Evolutionary conservation across 495 filamentous ascomycete genomes (phyloP).

Genomic region (Pseudomonodictys pantanalensis): DNA sequence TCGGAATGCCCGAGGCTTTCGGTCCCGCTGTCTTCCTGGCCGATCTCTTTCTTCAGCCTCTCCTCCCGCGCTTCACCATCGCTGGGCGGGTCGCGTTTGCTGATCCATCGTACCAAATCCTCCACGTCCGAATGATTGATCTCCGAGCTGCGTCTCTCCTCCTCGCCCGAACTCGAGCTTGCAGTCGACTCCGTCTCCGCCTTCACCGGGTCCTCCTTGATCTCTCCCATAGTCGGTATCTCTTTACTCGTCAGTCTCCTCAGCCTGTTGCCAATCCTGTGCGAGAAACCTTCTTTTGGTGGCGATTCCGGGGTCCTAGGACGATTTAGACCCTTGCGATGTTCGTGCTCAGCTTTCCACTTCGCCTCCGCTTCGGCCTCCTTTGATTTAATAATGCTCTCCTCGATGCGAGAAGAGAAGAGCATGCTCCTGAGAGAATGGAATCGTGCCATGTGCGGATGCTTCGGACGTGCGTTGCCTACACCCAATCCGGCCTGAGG

Average conservation of each 20-base stretch:
- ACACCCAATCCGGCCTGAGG: neutral
- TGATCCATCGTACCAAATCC: conserved; percentile 25
- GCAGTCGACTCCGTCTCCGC: conserved; percentile 4
- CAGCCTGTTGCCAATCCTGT: conserved; percentile 6
- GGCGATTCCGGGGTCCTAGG: conserved; percentile 23
- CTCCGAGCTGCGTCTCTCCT: neutral
- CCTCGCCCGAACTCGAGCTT: neutral
- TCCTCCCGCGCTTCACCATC: conserved; percentile 2
- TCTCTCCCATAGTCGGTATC: conserved; percentile 1
- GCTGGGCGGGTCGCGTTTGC: conserved; percentile 4
- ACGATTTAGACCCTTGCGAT: conserved; percentile 10
- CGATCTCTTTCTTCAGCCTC: neutral
- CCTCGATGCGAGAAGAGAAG: conserved; percentile 11
- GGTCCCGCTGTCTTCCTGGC: neutral
- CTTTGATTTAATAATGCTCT: neutral
- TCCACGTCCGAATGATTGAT: conserved; percentile 9
- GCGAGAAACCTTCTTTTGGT: conserved; percentile 16
- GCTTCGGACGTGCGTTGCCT: neutral
- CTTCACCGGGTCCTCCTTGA: neutral
- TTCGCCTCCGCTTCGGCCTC: conserved; percentile 11
- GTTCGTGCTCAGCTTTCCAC: conserved; percentile 12
- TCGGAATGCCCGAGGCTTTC: conserved; percentile 10
- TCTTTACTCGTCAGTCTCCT: conserved; percentile 20
- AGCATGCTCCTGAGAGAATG: conserved; percentile 23
- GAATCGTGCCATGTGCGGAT: conserved; percentile 23